Evolutionary conservation across 1,284 basidiomycete genomes (phyloP).

Genomic region (Hortiboletus rubellus): DNA sequence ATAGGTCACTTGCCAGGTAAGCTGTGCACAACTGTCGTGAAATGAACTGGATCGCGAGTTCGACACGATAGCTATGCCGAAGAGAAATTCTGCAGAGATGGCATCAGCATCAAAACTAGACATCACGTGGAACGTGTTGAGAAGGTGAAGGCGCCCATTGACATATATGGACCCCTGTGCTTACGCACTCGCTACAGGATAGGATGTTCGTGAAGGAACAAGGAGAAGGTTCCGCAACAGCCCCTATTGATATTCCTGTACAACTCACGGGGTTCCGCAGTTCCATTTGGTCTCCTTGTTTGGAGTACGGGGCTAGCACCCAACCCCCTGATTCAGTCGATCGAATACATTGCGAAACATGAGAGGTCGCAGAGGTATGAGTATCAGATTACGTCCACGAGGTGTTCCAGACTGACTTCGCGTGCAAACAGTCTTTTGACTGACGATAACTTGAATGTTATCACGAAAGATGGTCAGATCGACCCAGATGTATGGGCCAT

Average conservation of each 20-base stretch:
- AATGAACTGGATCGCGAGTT: conserved; percentile 8
- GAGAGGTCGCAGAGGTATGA: conserved; percentile 58
- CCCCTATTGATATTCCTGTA: conserved; percentile 15
- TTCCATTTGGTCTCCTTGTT: conserved; percentile 79
- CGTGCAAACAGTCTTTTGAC: conserved; percentile 52
- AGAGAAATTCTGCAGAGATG: conserved; percentile 74
- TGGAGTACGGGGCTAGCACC: conserved; percentile 85
- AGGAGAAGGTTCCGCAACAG: conserved; percentile 50
- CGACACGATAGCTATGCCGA: conserved; percentile 57
- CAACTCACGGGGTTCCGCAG: conserved; percentile 38
- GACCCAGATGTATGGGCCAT: conserved; percentile 81
- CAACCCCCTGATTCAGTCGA: conserved; percentile 71
- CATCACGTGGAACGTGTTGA: conserved; percentile 82
- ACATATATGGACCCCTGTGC: conserved; percentile 14
- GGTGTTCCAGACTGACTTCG: conserved; percentile 12
- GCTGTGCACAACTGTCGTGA: conserved; percentile 21
- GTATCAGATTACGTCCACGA: not conserved
- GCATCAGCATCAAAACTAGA: conserved; percentile 73
- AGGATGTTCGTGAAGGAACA: conserved; percentile 61
- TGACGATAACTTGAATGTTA: conserved; percentile 60
- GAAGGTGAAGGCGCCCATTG: conserved; percentile 40
- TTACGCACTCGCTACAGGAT: conserved; percentile 39
- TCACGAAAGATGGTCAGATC: conserved; percentile 55
- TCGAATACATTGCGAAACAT: conserved; percentile 64
- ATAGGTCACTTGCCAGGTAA: conserved; percentile 66